Percentiles rank a stretch among this genome's conserved stretches.
These are phyloP conservation scores for Fusarium verticillioides DNA, from an alignment of 2,329 filamentous ascomycete species.

Conservation along the genomic window DNA sequence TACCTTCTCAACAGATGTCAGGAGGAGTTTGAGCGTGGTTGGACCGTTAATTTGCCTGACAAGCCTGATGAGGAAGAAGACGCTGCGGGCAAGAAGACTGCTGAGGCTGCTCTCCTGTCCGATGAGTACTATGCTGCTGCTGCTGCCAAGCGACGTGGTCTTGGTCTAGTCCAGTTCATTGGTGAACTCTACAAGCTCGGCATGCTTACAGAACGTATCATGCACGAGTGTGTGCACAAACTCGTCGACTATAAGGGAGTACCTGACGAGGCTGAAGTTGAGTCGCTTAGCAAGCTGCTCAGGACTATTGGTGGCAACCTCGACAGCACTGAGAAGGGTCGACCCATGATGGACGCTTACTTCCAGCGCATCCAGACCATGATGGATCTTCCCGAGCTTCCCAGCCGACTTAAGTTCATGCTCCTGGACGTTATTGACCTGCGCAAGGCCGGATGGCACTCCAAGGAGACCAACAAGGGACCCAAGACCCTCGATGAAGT, in stretches of 20 bases:
- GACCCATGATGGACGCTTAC: conserved; percentile 90
- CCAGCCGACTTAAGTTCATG: conserved; percentile 95
- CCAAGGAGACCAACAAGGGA: conserved; percentile 91
- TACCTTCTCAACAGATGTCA: conserved; percentile 98
- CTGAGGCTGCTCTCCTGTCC: conserved; percentile 85
- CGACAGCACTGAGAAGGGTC: conserved; percentile 84
- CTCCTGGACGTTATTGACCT: conserved; percentile 93
- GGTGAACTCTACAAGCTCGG: conserved; percentile 98
- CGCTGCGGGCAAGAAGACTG: conserved; percentile 60
- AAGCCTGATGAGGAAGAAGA: conserved; percentile 73
- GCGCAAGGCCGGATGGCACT: conserved; percentile 79
- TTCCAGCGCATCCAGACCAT: conserved; percentile 88
- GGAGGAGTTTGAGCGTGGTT: conserved; percentile 98
- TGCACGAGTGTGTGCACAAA: conserved; percentile 99
- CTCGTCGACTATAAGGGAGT: conserved; percentile 93
- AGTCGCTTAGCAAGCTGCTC: conserved; percentile 93
- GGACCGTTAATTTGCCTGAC: conserved; percentile 86
- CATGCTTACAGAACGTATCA: conserved; percentile 99
- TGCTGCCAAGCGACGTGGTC: conserved; percentile 93
- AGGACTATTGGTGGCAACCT: conserved; percentile 91
- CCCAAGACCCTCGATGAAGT: conserved; percentile 97
- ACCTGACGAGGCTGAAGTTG: conserved; percentile 95
- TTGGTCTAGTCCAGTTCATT: conserved; percentile 98
- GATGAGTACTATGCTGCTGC: conserved; percentile 97
- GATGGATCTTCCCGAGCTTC: conserved; percentile 81